Evolutionary conservation across 306 rosid genomes (phyloP).

Genomic region (Astragalus membranaceus): DNA sequence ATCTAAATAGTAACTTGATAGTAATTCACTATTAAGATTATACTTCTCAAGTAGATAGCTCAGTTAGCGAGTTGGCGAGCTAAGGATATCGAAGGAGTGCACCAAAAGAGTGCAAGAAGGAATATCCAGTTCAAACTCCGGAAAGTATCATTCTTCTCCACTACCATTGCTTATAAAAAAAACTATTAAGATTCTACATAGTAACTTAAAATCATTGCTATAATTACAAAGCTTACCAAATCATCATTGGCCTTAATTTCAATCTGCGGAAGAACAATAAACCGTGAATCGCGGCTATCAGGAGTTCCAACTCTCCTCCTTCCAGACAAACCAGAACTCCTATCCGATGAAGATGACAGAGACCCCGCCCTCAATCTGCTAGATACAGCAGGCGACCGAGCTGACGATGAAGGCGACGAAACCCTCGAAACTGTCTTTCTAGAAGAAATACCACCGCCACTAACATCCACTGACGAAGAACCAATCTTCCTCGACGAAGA

Average conservation of each 20-base stretch:
- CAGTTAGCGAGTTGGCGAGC: too few relatives aligned
- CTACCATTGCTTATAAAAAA: too few relatives aligned
- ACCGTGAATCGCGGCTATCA: conserved; percentile 66
- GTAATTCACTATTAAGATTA: not conserved
- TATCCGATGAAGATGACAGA: conserved; percentile 51
- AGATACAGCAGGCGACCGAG: conserved; percentile 46
- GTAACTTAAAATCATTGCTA: not conserved
- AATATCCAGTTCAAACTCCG: too few relatives aligned
- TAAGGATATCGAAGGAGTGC: too few relatives aligned
- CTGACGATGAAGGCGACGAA: conserved; percentile 40
- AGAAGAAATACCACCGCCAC: conserved; percentile 44
- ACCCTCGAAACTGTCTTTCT: conserved; percentile 58
- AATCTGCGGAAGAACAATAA: conserved; percentile 81
- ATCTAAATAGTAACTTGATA: not conserved
- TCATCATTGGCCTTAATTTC: conserved; percentile 88
- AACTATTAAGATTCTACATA: too few relatives aligned
- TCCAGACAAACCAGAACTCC: conserved; percentile 56
- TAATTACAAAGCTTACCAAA: conserved; percentile 50
- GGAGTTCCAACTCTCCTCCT: conserved; percentile 57
- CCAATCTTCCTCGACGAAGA: conserved; percentile 36
- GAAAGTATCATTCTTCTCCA: too few relatives aligned
- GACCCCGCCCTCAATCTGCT: conserved; percentile 55
- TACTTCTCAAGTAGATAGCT: too few relatives aligned
- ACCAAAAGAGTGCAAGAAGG: too few relatives aligned
- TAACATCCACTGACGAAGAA: conserved; percentile 51